These are phyloP conservation scores for Aeschynomene evenia DNA, from an alignment of 306 rosid genomes.

Conservation along the genomic window DNA sequence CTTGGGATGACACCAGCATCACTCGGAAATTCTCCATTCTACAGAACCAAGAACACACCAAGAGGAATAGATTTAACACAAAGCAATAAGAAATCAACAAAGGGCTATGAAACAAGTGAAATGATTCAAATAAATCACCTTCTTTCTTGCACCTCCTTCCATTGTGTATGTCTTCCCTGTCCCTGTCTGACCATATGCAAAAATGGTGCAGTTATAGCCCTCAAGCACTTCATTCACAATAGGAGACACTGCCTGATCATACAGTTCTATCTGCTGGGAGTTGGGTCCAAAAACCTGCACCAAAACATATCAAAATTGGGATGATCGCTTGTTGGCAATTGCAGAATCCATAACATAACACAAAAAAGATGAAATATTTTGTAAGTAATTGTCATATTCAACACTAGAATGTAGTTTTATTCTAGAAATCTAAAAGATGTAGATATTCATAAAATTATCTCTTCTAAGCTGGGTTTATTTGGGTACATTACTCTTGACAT, in stretches of 20 bases:
- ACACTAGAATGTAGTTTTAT: neutral
- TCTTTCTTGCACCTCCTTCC: slow-evolving; percentile 99
- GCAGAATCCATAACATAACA: neutral
- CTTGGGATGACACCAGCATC: slow-evolving; percentile 99
- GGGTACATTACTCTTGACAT: neutral
- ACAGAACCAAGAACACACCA: slow-evolving; percentile 25
- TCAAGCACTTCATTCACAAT: slow-evolving; percentile 96
- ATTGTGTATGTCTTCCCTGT: slow-evolving; percentile 97
- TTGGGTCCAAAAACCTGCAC: slow-evolving; percentile 87
- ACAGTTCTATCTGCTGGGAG: slow-evolving; percentile 85
- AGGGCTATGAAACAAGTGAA: neutral
- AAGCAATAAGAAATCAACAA: neutral
- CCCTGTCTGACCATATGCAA: slow-evolving; percentile 99
- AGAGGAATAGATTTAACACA: slow-evolving; percentile 14
- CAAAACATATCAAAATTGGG: slow-evolving; percentile 33
- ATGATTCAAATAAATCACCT: slow-evolving; percentile 51
- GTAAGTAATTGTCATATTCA: neutral
- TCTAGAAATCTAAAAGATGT: neutral
- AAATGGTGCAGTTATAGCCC: slow-evolving; percentile 97
- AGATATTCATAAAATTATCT: neutral
- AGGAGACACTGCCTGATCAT: slow-evolving; percentile 93
- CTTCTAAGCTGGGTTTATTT: neutral
- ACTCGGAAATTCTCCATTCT: slow-evolving; percentile 97
- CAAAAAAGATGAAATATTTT: neutral
- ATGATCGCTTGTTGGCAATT: neutral